Evolutionary conservation across 2,329 filamentous ascomycete genomes (phyloP).

Genomic region (Ceratocystis harringtonii): DNA sequence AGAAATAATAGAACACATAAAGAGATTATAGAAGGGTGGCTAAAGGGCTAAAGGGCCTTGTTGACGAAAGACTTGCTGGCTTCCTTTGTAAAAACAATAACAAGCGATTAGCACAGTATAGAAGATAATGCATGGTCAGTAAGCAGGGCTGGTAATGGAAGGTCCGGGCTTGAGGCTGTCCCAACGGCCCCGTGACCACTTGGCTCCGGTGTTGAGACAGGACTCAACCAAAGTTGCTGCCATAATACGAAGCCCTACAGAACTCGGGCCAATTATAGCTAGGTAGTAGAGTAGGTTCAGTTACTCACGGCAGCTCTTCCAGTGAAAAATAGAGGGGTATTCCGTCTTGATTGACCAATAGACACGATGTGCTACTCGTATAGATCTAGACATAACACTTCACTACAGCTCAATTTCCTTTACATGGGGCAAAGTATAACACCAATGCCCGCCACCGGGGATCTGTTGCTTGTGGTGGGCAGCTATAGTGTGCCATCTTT

Average conservation of each 20-base stretch:
- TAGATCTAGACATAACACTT: not conserved
- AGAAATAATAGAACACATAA: not conserved
- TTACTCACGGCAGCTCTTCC: not conserved
- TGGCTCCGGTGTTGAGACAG: too few relatives aligned
- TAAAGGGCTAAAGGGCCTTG: not conserved
- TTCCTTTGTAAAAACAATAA: not conserved
- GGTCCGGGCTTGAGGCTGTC: not conserved
- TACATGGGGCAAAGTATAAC: not conserved
- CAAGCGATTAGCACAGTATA: not conserved
- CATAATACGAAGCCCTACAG: not conserved
- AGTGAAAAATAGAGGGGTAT: not conserved
- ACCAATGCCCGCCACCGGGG: not conserved
- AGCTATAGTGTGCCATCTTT: not conserved
- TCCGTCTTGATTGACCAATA: not conserved
- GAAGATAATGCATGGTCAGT: not conserved
- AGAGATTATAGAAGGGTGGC: not conserved
- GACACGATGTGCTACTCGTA: not conserved
- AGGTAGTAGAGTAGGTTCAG: not conserved
- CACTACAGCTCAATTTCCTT: not conserved
- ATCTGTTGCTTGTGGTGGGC: too few relatives aligned
- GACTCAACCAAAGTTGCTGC: not conserved
- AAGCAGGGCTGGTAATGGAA: not conserved
- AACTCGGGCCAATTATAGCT: not conserved
- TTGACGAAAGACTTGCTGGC: not conserved
- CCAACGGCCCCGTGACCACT: not conserved